Conservation (phyloP, 768 basidiomycete genomes). For the Tubosaeta brunneosetosa region DNA sequence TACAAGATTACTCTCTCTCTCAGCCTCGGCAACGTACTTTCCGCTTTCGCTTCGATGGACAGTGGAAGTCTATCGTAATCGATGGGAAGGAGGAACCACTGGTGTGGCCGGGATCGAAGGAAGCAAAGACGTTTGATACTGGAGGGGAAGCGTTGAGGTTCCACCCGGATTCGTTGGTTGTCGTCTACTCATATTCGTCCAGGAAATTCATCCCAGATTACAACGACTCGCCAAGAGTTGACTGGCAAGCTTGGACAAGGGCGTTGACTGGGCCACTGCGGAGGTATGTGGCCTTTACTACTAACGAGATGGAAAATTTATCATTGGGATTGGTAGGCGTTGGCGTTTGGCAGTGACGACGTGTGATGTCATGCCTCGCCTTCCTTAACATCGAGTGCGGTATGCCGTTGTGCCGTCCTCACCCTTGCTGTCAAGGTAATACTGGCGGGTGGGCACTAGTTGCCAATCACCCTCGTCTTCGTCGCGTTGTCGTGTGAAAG, state of each 20-base stretch:
- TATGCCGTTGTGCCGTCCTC: too few species aligned
- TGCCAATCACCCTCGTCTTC: too few species aligned
- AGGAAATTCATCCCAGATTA: conserved; percentile 79
- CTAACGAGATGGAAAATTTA: background rate
- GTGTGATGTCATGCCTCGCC: too few species aligned
- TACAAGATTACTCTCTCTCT: conserved; percentile 63
- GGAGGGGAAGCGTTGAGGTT: conserved; percentile 67
- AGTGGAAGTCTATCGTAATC: conserved; percentile 48
- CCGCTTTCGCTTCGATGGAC: conserved; percentile 52
- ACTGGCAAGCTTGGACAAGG: conserved; percentile 61
- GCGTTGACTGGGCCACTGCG: conserved; percentile 85
- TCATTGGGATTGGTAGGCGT: conserved; percentile 43
- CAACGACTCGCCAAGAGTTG: conserved; percentile 77
- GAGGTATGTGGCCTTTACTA: conserved; percentile 47
- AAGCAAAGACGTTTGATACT: conserved; percentile 60
- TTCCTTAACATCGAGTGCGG: too few species aligned
- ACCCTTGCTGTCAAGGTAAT: too few species aligned
- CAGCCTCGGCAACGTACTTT: conserved; percentile 41
- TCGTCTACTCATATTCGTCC: background rate
- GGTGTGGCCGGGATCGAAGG: conserved; percentile 56
- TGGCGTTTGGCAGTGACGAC: conserved; percentile 91
- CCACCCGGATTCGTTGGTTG: conserved; percentile 55
- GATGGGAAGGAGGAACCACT: conserved; percentile 16
- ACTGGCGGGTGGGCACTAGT: too few species aligned
- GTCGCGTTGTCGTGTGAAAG: too few species aligned